Conservation (phyloP, 176 grass and related monocot genomes). For the Cenchrus americanus region DNA sequence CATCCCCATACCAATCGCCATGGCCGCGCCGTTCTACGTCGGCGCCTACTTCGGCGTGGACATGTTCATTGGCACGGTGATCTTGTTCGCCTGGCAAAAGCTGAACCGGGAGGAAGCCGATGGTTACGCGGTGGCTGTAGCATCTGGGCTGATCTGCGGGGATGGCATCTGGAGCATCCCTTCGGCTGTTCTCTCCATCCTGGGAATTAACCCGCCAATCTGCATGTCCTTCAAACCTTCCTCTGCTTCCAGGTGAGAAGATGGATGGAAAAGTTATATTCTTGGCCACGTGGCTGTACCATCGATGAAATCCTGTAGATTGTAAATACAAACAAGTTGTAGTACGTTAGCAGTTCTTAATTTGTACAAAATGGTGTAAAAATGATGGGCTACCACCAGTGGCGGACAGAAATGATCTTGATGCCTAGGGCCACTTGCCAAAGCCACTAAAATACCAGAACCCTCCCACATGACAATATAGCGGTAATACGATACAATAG, state of each 20-base stretch:
- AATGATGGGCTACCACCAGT: neutral
- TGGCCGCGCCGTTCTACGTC: slow-evolving; percentile 41
- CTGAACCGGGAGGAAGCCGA: slow-evolving; percentile 34
- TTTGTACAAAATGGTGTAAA: neutral
- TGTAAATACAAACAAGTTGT: slow-evolving; percentile 28
- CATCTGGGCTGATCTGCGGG: slow-evolving; percentile 49
- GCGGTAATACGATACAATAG: too few relatives aligned
- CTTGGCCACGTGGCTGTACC: neutral
- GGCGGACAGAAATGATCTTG: too few relatives aligned
- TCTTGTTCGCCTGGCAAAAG: slow-evolving; percentile 46
- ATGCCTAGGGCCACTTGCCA: too few relatives aligned
- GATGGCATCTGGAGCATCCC: slow-evolving; percentile 61
- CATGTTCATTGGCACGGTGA: slow-evolving; percentile 51
- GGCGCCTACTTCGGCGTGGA: slow-evolving; percentile 49
- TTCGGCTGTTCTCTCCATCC: slow-evolving; percentile 48
- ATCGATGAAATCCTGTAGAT: neutral
- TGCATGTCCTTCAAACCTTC: slow-evolving; percentile 56
- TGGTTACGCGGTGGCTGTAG: slow-evolving; percentile 39
- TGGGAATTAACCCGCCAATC: slow-evolving; percentile 41
- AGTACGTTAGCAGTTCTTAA: neutral
- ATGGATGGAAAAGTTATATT: neutral
- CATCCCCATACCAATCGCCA: slow-evolving; percentile 53
- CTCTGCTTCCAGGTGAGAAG: slow-evolving; percentile 31
- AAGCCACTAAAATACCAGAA: too few relatives aligned
- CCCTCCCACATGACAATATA: too few relatives aligned